These are phyloP conservation scores for Saururus chinensis DNA, from an alignment of 164 flowering plant species.

Conservation along the genomic window DNA sequence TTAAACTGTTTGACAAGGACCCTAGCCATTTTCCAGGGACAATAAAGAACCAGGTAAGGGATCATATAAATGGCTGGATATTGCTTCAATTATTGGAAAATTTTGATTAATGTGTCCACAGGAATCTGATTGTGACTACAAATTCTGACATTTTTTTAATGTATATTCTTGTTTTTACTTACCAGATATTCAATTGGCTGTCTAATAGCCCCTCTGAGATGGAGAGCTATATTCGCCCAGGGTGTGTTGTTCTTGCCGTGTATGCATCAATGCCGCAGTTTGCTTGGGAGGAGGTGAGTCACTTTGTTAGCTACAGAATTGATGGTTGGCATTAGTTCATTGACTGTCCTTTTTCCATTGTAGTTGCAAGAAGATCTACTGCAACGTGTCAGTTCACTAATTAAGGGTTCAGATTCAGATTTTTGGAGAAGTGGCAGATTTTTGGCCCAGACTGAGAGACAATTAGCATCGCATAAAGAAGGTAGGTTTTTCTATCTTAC, in stretches of 20 bases:
- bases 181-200: constrained; percentile 82
- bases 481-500: constrained; percentile 32
- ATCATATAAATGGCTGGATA: not conserved
- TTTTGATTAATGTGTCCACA: not conserved
- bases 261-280: constrained; percentile 57
- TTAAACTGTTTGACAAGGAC: constrained; percentile 84
- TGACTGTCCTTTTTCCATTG: constrained; percentile 3
- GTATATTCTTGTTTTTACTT: not conserved
- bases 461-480: constrained; percentile 61
- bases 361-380: constrained; percentile 65
- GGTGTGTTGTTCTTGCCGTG: constrained; percentile 74
- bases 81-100: not conserved
- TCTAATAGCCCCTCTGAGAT: constrained; percentile 80
- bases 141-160: not conserved
- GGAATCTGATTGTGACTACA: not conserved
- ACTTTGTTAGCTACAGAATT: not conserved
- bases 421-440: constrained; percentile 86
- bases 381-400: constrained; percentile 33
- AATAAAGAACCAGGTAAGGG: constrained; percentile 49
- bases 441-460: constrained; percentile 45
- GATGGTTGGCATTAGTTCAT: constrained; percentile 13
- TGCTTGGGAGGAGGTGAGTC: constrained; percentile 81
- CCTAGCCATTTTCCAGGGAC: constrained; percentile 70
- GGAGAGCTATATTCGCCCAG: constrained; percentile 95
- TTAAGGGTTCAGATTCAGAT: constrained; percentile 37